These are phyloP conservation scores for Neodidymelliopsis sp. DNA, from an alignment of 2,329 filamentous ascomycete genomes.

Conservation along the genomic window DNA sequence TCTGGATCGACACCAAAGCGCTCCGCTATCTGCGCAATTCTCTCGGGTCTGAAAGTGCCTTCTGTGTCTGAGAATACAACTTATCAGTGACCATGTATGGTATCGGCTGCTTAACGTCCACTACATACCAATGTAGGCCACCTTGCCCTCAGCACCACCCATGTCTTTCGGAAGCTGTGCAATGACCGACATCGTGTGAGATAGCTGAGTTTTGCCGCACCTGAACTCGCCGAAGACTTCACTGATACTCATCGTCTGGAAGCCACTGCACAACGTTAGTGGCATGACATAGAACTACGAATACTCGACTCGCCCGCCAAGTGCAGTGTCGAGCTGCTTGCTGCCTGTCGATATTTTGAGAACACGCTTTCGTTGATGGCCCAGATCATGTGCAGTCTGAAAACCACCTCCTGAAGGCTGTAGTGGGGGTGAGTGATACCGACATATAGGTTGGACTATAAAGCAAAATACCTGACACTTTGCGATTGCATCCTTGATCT, in stretches of 20 bases:
- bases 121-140: slow-evolving; percentile 68
- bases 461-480: slow-evolving; percentile 61
- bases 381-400: slow-evolving; percentile 70
- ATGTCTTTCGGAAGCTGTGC: slow-evolving; percentile 66
- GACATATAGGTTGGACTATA: not conserved
- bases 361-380: slow-evolving; percentile 68
- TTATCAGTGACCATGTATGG: slow-evolving; percentile 6
- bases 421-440: slow-evolving; percentile 16
- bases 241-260: slow-evolving; percentile 74
- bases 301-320: slow-evolving; percentile 61
- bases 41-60: slow-evolving; percentile 68
- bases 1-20: slow-evolving; percentile 62
- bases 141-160: slow-evolving; percentile 72
- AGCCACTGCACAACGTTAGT: slow-evolving; percentile 58
- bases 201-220: slow-evolving; percentile 74
- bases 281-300: not conserved
- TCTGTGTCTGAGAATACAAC: slow-evolving; percentile 51
- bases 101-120: too few relatives aligned
- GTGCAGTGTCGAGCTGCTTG: slow-evolving; percentile 70
- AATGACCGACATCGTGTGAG: slow-evolving; percentile 72
- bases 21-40: slow-evolving; percentile 72
- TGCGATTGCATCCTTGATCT: slow-evolving; percentile 71
- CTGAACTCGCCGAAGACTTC: slow-evolving; percentile 69
- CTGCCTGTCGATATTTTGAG: slow-evolving; percentile 73
- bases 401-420: slow-evolving; percentile 68